Evolutionary conservation across 2,329 filamentous ascomycete species (phyloP).

Genomic region (Fusarium sp.): DNA sequence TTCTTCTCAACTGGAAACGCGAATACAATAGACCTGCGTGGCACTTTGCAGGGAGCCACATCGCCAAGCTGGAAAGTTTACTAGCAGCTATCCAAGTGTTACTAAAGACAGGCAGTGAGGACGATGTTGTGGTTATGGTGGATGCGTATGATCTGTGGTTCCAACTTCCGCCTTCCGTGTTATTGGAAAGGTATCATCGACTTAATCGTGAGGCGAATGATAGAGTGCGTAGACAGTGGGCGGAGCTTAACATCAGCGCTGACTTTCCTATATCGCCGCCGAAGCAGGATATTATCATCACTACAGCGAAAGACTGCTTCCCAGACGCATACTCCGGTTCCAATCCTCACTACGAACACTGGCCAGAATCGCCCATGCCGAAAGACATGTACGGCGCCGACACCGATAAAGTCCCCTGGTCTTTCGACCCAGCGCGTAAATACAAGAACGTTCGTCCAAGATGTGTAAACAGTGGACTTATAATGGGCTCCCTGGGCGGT

Average conservation of each 20-base stretch:
- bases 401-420: conserved; percentile 48
- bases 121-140: conserved; percentile 53
- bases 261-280: conserved; percentile 50
- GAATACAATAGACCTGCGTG: conserved; percentile 53
- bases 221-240: conserved; percentile 46
- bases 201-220: conserved; percentile 52
- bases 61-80: conserved; percentile 54
- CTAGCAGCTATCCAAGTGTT: conserved; percentile 48
- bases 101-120: conserved; percentile 39
- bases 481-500: conserved; percentile 52
- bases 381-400: conserved; percentile 50
- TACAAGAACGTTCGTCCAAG: conserved; percentile 50
- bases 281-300: conserved; percentile 50
- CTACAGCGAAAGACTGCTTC: conserved; percentile 52
- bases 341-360: conserved; percentile 52
- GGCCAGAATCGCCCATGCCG: conserved; percentile 52
- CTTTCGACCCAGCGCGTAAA: conserved; percentile 50
- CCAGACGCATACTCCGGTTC: conserved; percentile 51
- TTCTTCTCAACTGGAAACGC: conserved; percentile 53
- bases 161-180: conserved; percentile 53
- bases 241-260: neutral
- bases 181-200: conserved; percentile 52
- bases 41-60: conserved; percentile 55
- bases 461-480: conserved; percentile 52
- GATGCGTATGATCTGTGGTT: conserved; percentile 56